phyloP scores from a whole-genome alignment of 192 early-diverging fungal genomes.

The Umbelopsis isabellina region DNA sequence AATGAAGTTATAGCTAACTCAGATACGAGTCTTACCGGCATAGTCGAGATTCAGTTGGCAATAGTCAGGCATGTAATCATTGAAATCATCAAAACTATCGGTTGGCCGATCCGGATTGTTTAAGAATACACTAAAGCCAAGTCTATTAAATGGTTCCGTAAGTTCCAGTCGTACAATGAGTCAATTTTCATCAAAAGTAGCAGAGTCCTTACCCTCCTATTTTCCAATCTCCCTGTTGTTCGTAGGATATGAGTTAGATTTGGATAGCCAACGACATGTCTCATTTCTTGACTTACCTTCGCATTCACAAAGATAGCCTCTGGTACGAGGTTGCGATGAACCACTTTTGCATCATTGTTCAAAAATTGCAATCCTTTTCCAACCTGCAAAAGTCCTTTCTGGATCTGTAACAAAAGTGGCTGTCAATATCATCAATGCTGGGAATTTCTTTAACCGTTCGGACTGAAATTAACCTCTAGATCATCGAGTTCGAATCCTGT shows the following conservation, averaged over 20 bases:
- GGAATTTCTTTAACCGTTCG: not conserved
- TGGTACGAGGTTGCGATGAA: constrained; percentile 76
- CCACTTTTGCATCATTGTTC: constrained; percentile 70
- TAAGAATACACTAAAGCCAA: constrained; percentile 67
- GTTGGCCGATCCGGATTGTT: constrained; percentile 40
- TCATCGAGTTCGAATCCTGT: constrained; percentile 72
- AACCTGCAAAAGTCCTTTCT: constrained; percentile 77
- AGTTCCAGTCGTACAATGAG: not conserved
- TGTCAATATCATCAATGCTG: not conserved
- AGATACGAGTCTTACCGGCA: constrained; percentile 34
- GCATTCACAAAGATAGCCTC: constrained; percentile 75
- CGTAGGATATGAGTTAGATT: not conserved
- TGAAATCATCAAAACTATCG: constrained; percentile 53
- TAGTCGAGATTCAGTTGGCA: constrained; percentile 65
- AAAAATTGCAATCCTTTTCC: constrained; percentile 77
- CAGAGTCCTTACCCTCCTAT: constrained; percentile 60
- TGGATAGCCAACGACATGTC: not conserved
- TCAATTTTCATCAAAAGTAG: too few relatives aligned
- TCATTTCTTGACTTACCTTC: constrained; percentile 49
- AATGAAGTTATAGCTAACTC: not conserved
- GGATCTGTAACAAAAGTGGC: constrained; percentile 51
- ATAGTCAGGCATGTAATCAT: constrained; percentile 59
- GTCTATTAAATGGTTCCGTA: constrained; percentile 35
- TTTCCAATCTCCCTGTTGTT: constrained; percentile 73
- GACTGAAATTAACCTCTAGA: constrained; percentile 56